These are phyloP conservation scores for Waltergamsia citrina DNA, from an alignment of 2,329 filamentous ascomycete species.

Conservation along the genomic window DNA sequence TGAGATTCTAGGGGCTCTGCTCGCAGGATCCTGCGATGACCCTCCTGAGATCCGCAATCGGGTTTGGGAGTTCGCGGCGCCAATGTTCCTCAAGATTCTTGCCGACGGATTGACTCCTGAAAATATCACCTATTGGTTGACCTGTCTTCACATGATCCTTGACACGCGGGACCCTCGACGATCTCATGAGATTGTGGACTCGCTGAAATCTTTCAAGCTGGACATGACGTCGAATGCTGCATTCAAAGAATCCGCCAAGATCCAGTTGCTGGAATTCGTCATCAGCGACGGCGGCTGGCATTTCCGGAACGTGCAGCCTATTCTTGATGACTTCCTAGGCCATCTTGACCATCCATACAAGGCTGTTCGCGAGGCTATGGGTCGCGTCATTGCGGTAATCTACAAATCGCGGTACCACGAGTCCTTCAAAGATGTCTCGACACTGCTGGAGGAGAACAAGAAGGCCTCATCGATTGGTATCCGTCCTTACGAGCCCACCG, in stretches of 20 bases:
- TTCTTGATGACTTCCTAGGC: conserved; percentile 77
- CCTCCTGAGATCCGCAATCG: conserved; percentile 62
- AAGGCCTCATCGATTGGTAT: conserved; percentile 72
- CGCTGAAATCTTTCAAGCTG: conserved; percentile 73
- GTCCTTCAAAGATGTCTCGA: conserved; percentile 72
- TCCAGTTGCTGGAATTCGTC: conserved; percentile 79
- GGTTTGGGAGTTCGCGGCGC: conserved; percentile 85
- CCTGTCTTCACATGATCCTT: conserved; percentile 81
- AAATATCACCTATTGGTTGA: conserved; percentile 90
- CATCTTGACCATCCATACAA: conserved; percentile 98
- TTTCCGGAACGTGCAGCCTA: conserved; percentile 81
- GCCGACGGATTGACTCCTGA: conserved; percentile 90
- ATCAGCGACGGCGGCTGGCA: conserved; percentile 92
- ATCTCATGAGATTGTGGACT: conserved; percentile 76
- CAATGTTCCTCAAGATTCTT: conserved; percentile 77
- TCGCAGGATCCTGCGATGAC: conserved; percentile 73
- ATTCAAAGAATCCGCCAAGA: conserved; percentile 97
- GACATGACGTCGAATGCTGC: conserved; percentile 95
- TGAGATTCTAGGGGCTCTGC: conserved; percentile 81
- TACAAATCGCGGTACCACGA: conserved; percentile 91
- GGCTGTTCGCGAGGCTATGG: conserved; percentile 90
- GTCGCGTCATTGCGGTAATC: conserved; percentile 77
- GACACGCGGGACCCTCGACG: conserved; percentile 85
- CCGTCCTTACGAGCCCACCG: conserved; percentile 69
- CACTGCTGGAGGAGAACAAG: conserved; percentile 71